Conservation (phyloP, 2,329 filamentous ascomycete species). For the Acrocalymma vagum region DNA sequence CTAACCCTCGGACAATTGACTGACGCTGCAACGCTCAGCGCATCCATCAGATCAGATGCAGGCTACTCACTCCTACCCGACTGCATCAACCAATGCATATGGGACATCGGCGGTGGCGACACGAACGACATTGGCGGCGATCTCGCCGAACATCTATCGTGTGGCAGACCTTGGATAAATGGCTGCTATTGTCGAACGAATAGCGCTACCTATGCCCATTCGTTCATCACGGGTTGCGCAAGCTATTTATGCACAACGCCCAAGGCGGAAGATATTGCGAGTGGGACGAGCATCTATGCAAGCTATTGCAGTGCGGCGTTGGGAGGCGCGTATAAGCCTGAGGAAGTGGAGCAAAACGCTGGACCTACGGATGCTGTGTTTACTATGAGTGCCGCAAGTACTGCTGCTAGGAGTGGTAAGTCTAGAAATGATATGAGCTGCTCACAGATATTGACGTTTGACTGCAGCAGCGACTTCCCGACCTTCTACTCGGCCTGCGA, state of each 20-base stretch:
- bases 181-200: slow-evolving; percentile 15
- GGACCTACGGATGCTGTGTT: neutral
- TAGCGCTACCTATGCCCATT: slow-evolving; percentile 8
- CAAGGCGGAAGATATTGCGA: slow-evolving; percentile 11
- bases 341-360: slow-evolving; percentile 6
- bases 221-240: slow-evolving; percentile 20
- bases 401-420: neutral
- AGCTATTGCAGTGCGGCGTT: slow-evolving; percentile 19
- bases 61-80: slow-evolving; percentile 15
- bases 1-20: slow-evolving; percentile 2
- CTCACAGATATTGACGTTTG: no score
- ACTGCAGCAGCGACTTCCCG: no score
- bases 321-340: slow-evolving; percentile 17
- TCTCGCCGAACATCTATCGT: slow-evolving; percentile 17
- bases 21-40: slow-evolving; percentile 10
- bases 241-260: slow-evolving; percentile 17
- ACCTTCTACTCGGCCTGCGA: no score
- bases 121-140: slow-evolving; percentile 16
- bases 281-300: slow-evolving; percentile 16
- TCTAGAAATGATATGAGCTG: no score
- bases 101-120: slow-evolving; percentile 19
- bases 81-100: slow-evolving; percentile 24
- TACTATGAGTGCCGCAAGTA: neutral
- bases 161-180: slow-evolving; percentile 16
- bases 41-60: slow-evolving; percentile 14